Percentiles rank a stretch among this genome's conserved stretches.
Conservation (phyloP, 257 asterid genomes). For the Ehretia macrophylla region DNA sequence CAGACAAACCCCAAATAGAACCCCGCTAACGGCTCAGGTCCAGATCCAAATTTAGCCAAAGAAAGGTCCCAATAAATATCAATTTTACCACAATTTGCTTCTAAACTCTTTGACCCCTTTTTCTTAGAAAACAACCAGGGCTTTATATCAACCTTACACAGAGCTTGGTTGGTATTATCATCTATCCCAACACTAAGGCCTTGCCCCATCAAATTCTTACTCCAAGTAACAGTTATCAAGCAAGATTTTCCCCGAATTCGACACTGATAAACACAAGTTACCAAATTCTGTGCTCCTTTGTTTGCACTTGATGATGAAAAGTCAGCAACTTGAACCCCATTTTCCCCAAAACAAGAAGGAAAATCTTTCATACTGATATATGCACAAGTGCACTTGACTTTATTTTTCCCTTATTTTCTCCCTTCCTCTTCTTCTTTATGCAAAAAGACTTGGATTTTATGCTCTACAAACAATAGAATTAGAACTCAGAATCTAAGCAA, state of each 20-base stretch:
- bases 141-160: slow-evolving; percentile 46
- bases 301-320: slow-evolving; percentile 36
- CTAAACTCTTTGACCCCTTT: slow-evolving; percentile 46
- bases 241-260: slow-evolving; percentile 36
- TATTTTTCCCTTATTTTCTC: slow-evolving; percentile 1
- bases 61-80: slow-evolving; percentile 46
- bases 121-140: slow-evolving; percentile 49
- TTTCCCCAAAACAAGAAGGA: slow-evolving; percentile 57
- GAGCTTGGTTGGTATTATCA: slow-evolving; percentile 31
- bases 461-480: slow-evolving; percentile 13
- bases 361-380: slow-evolving; percentile 36
- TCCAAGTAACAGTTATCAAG: slow-evolving; percentile 37
- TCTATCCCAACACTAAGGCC: slow-evolving; percentile 41
- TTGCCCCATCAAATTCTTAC: slow-evolving; percentile 52
- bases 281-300: slow-evolving; percentile 42
- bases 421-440: slow-evolving; percentile 8
- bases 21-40: slow-evolving; percentile 41
- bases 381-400: slow-evolving; percentile 1
- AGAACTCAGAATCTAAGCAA: neutral
- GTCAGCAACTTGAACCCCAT: slow-evolving; percentile 55
- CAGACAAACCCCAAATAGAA: slow-evolving; percentile 39
- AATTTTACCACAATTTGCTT: slow-evolving; percentile 33
- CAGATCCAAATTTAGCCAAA: slow-evolving; percentile 44
- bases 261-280: slow-evolving; percentile 37
- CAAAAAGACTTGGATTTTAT: slow-evolving; percentile 15